phyloP scores from a whole-genome alignment of 257 asterid species.

The Solanum chmielewskii region DNA sequence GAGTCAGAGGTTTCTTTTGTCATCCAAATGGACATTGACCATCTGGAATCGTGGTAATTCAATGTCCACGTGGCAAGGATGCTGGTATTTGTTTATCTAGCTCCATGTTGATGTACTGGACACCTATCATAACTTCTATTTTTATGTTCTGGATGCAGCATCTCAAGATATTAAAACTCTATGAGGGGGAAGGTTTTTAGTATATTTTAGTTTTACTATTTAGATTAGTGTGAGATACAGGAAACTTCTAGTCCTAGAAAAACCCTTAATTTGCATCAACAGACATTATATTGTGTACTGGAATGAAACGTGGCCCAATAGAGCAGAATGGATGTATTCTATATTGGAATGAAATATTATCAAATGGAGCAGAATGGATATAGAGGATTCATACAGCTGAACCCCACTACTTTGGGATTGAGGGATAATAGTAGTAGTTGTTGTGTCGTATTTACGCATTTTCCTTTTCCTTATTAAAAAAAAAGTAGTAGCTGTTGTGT shows the following conservation, averaged over 20 bases:
- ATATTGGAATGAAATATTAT: too few species aligned
- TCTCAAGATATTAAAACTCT: neutral
- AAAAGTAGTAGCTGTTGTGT: too few species aligned
- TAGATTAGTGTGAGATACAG: neutral
- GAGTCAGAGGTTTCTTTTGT: neutral
- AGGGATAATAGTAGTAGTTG: too few species aligned
- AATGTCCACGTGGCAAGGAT: neutral
- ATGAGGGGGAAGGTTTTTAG: neutral
- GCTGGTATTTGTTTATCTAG: neutral
- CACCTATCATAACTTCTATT: neutral
- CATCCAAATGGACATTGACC: neutral
- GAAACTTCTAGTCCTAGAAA: neutral
- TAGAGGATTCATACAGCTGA: too few species aligned
- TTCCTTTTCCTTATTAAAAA: too few species aligned
- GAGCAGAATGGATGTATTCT: too few species aligned
- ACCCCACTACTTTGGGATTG: too few species aligned
- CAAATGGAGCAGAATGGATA: too few species aligned
- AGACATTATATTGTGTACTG: neutral
- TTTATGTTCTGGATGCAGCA: neutral
- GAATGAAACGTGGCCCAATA: too few species aligned
- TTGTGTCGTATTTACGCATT: too few species aligned
- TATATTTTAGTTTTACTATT: neutral
- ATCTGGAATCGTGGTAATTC: neutral
- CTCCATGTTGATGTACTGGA: neutral
- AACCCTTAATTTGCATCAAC: neutral